Evolutionary conservation across 371 early-diverging fungal genomes (phyloP).

Genomic region (Syncephalastrum racemosum): DNA sequence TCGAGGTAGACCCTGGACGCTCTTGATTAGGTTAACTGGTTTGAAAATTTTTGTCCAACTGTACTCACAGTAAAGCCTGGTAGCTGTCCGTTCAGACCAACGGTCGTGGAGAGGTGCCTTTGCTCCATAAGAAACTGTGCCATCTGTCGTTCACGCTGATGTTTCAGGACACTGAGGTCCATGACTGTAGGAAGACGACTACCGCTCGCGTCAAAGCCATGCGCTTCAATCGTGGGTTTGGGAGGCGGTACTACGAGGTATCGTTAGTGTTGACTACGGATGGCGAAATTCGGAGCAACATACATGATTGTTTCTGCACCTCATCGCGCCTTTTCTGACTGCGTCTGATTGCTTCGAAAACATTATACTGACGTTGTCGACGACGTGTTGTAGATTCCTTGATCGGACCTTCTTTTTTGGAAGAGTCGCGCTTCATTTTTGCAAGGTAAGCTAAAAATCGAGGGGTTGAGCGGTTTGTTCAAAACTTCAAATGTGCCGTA

Average conservation of each 20-base stretch:
- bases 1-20: constrained; percentile 7
- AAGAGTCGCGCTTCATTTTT: constrained; percentile 16
- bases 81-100: constrained; percentile 43
- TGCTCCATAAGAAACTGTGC: constrained; percentile 66
- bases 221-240: constrained; percentile 37
- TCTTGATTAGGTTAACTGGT: background rate
- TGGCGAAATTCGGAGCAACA: too few relatives aligned
- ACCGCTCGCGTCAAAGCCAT: constrained; percentile 46
- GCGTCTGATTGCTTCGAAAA: constrained; percentile 52
- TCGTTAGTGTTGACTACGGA: too few relatives aligned
- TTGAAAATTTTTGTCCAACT: background rate
- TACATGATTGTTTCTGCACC: too few relatives aligned
- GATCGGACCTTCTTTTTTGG: constrained; percentile 24
- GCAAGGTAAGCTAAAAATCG: constrained; percentile 11
- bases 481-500: too few relatives aligned
- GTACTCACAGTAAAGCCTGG: constrained; percentile 32
- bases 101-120: constrained; percentile 58
- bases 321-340: constrained; percentile 42
- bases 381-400: constrained; percentile 20
- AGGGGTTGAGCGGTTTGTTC: too few relatives aligned
- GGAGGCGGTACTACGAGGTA: too few relatives aligned
- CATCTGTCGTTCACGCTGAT: constrained; percentile 71
- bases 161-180: constrained; percentile 72
- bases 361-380: constrained; percentile 36
- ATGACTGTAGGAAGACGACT: constrained; percentile 65